Evolutionary conservation across 345 rosid species (phyloP), one percentile per base, ranked within the genome.

Genomic region (Firmiana major): DNA sequence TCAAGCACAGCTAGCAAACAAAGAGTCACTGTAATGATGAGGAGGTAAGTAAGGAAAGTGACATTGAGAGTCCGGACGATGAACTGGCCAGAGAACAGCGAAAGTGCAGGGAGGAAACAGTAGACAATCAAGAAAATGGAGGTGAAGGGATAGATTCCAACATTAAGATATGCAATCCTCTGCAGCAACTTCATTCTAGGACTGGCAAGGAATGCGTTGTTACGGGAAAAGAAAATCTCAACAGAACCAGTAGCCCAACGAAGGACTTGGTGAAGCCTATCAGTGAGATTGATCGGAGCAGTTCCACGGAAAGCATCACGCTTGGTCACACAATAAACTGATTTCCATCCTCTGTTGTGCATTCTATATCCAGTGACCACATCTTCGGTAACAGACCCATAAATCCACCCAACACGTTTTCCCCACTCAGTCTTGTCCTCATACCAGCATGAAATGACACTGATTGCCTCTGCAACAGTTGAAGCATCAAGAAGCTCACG

Each of bases 341-440:
- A 95, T 78, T 91, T 95, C 99, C 99, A 95, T 59, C 98, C 99
- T 49, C 99, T 78, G 87, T 95, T 93, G 87, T 95, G 99, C 99
- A 95, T 95, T 64, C 99, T 84, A 72, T 95, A 95, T 31, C 99
- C 99, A 1, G 99, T 95, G 83, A 95, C 99, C 46, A 95, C 99
- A 76, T 95, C 99, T 85, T 95, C 99, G 0, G 99, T 95, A 34
- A 95, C 98, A n/a, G 99, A 95, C 55, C 99, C 99, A 65, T 95
- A 95, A 81, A 95, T 95, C 99, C 99, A 95, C 13, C 99, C 98
- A 12, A 92, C 86, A n/a, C 99, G 93, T 0, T 85, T 81, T n/a
- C 99, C 99, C 99, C 99, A 95, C 84, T 93, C 98, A 2, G 99
- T 95, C 86, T 95, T 95, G 77, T 95, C 99, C 83, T 95, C 98